These are phyloP conservation scores for Schizothecium vesticola DNA, from an alignment of 495 filamentous ascomycete species.

Conservation along the genomic window DNA sequence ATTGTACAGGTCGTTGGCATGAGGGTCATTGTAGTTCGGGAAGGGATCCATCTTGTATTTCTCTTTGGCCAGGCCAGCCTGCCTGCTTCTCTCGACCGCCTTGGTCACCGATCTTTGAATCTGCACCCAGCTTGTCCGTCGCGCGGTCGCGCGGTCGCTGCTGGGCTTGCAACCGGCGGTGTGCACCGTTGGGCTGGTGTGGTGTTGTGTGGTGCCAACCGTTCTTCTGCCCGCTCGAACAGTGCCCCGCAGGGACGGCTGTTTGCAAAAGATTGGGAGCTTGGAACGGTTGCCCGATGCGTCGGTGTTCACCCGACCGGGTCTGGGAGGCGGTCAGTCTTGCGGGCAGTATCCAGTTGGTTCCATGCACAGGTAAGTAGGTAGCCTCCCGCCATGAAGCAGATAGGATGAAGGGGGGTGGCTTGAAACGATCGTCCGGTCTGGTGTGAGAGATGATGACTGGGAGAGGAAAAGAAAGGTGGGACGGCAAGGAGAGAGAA, in stretches of 20 bases:
- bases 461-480: neutral
- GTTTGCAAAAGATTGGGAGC: neutral
- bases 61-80: too few species aligned
- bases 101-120: neutral
- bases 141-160: constrained; percentile 5
- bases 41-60: neutral
- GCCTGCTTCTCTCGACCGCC: too few species aligned
- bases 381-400: neutral
- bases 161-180: neutral
- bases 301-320: constrained; percentile 12
- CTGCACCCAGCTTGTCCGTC: neutral
- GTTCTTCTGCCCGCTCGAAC: constrained; percentile 7
- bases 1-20: neutral
- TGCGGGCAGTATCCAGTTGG: neutral
- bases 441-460: neutral
- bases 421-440: neutral
- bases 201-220: constrained; percentile 8
- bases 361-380: neutral
- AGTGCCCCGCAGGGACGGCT: constrained; percentile 1
- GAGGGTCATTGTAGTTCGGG: neutral
- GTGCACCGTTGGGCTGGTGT: neutral
- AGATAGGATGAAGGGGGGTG: neutral
- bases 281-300: constrained; percentile 11
- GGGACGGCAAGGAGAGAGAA: neutral
- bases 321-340: constrained; percentile 16